Evolutionary conservation across 352 stramenopile species (phyloP).

Genomic region (Globisporangium spiculum): DNA sequence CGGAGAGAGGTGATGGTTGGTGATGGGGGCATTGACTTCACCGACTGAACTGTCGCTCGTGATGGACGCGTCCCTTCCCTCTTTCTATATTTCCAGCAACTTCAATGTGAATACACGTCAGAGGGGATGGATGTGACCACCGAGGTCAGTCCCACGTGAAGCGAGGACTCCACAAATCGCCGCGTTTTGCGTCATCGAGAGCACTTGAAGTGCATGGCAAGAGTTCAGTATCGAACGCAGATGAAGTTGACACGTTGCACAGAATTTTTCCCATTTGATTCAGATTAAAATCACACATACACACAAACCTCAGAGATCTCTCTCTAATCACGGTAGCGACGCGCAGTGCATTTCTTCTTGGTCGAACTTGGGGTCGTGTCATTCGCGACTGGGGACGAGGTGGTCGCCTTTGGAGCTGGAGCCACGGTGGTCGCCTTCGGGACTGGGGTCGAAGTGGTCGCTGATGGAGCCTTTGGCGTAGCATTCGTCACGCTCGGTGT

Average conservation of each 20-base stretch:
- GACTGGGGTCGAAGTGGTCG: constrained; percentile 3
- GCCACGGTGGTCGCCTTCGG: not conserved
- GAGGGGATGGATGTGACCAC: not conserved
- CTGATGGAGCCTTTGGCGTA: constrained; percentile 10
- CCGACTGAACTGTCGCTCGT: too few relatives aligned
- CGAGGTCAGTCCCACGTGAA: not conserved
- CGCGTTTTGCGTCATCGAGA: not conserved
- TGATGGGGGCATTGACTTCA: too few relatives aligned
- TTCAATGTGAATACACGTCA: constrained; percentile 1
- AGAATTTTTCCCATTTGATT: not conserved
- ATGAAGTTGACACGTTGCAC: not conserved
- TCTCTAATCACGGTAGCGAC: constrained; percentile 2
- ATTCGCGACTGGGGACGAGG: not conserved
- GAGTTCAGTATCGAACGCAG: not conserved
- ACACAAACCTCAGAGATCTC: not conserved
- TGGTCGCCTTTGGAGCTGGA: too few relatives aligned
- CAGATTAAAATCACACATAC: not conserved
- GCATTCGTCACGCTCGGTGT: constrained; percentile 11
- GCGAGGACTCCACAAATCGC: not conserved
- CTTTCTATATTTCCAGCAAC: not conserved
- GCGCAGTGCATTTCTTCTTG: constrained; percentile 4
- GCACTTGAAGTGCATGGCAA: not conserved
- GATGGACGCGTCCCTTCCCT: not conserved
- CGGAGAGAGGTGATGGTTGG: too few relatives aligned
- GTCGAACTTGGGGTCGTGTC: not conserved